These are phyloP conservation scores for Furcasterigmium sp. DNA, from an alignment of 2,329 filamentous ascomycete species.

Conservation along the genomic window DNA sequence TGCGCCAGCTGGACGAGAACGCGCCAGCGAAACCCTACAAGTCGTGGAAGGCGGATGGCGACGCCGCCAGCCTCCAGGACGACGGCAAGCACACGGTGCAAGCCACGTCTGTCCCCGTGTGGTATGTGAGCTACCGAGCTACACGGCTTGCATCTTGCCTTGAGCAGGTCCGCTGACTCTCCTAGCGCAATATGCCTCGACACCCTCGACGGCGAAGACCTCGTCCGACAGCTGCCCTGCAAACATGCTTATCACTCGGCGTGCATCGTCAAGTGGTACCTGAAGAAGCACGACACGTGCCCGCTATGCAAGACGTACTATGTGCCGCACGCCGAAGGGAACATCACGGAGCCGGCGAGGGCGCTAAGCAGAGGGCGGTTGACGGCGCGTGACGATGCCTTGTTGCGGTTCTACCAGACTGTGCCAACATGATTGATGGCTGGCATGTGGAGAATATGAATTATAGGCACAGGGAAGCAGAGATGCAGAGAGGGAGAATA, in stretches of 20 bases:
- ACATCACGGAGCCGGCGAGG: not conserved
- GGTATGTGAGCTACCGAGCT: not conserved
- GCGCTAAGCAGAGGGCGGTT: not conserved
- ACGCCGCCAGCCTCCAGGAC: too few species aligned
- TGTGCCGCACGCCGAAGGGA: not conserved
- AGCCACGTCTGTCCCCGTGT: not conserved
- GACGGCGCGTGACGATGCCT: not conserved
- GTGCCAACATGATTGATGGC: too few species aligned
- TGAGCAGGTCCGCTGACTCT: not conserved
- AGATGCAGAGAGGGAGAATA: not conserved
- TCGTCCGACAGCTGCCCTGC: conserved; percentile 11
- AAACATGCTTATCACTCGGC: conserved; percentile 13
- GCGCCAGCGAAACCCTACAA: not conserved
- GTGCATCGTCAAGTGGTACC: conserved; percentile 12
- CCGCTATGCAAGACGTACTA: conserved; percentile 12
- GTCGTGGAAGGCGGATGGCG: not conserved
- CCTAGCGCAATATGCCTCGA: conserved; percentile 15
- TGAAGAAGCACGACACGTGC: conserved; percentile 12
- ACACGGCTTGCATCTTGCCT: too few species aligned
- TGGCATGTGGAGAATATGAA: too few species aligned
- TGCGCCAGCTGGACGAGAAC: conserved; percentile 1
- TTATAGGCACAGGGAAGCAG: too few species aligned
- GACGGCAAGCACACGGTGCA: not conserved
- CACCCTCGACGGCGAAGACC: conserved; percentile 8
- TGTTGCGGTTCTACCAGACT: not conserved